phyloP scores from a whole-genome alignment of 306 rosid genomes.

The Cercis canadensis region DNA sequence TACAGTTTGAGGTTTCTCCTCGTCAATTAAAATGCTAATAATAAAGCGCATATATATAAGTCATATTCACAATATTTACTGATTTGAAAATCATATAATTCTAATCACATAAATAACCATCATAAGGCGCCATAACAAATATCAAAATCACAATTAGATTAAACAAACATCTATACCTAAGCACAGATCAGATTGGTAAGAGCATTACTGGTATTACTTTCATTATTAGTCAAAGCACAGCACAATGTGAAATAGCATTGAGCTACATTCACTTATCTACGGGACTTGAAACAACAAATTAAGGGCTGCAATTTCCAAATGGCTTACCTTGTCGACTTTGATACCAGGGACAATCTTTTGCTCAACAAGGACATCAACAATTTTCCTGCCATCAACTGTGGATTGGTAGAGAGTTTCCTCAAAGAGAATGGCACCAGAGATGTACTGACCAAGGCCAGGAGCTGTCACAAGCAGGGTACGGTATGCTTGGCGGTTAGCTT shows the following conservation, averaged over 20 bases:
- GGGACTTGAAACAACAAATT: not conserved
- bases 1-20: too few species aligned
- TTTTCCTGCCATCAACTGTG: conserved; percentile 79
- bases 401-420: conserved; percentile 98
- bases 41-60: too few species aligned
- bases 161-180: not conserved
- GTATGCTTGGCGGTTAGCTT: conserved; percentile 91
- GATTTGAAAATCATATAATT: too few species aligned
- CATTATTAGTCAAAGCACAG: too few species aligned
- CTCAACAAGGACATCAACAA: conserved; percentile 70
- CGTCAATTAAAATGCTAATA: too few species aligned
- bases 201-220: too few species aligned
- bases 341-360: conserved; percentile 86
- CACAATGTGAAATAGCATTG: conserved; percentile 4
- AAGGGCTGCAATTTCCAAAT: not conserved
- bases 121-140: not conserved
- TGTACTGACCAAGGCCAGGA: conserved; percentile 76
- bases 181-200: conserved; percentile 1
- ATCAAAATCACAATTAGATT: not conserved
- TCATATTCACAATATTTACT: too few species aligned
- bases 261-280: not conserved
- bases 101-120: too few species aligned
- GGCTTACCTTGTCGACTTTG: conserved; percentile 82
- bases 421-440: conserved; percentile 90
- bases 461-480: conserved; percentile 78